phyloP scores from a whole-genome alignment of 176 grass and related monocot genomes.

The Eragrostis curvula region DNA sequence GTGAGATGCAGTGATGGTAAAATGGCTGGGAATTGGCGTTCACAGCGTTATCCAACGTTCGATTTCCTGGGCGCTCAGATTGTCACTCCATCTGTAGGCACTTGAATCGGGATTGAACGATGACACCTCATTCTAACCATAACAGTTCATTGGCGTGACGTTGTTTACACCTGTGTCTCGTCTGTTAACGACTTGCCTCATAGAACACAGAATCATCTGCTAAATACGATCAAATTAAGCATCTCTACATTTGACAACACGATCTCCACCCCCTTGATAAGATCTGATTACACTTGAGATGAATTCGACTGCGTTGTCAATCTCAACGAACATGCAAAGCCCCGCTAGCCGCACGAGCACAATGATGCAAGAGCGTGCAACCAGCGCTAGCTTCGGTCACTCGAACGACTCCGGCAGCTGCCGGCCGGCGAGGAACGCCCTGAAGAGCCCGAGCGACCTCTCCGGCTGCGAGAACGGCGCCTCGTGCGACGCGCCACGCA shows the following conservation, averaged over 20 bases:
- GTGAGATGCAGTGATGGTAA: background rate
- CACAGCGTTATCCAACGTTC: too few species aligned
- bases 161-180: background rate
- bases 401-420: constrained; percentile 80
- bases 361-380: background rate
- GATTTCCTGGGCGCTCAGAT: background rate
- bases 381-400: constrained; percentile 10
- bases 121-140: too few species aligned
- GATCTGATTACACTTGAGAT: constrained; percentile 19
- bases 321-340: background rate
- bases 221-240: background rate
- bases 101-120: background rate
- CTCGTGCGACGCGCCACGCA: constrained; percentile 91
- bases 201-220: background rate
- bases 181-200: background rate
- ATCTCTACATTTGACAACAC: background rate
- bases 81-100: background rate
- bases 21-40: too few species aligned
- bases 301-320: background rate
- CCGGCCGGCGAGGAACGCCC: constrained; percentile 74
- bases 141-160: too few species aligned
- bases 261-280: background rate
- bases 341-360: background rate
- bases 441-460: constrained; percentile 88
- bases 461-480: constrained; percentile 96